A percentile compares a stretch with the other conserved stretches of the same genome.
Evolutionary conservation across 495 filamentous ascomycete genomes (phyloP).

Genomic region (Friedmanniomyces simplex): DNA sequence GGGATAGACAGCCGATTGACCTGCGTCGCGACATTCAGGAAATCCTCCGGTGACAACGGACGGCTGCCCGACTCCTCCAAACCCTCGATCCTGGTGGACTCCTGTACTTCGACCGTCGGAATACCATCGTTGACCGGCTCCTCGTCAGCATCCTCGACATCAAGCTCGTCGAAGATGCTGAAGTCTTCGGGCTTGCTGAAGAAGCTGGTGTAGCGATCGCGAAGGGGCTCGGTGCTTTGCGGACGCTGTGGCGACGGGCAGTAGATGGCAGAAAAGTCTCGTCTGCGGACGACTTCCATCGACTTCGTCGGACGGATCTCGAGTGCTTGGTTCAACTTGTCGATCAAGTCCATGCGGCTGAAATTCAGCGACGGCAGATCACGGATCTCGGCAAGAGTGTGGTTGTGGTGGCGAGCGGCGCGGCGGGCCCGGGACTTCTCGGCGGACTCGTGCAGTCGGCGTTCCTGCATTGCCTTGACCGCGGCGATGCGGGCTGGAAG

Average conservation of each 20-base stretch:
- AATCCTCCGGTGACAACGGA: constrained; percentile 25
- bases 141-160: constrained; percentile 3
- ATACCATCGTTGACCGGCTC: not conserved
- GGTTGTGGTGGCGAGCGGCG: constrained; percentile 19
- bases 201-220: constrained; percentile 31
- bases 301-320: constrained; percentile 24
- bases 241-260: constrained; percentile 23
- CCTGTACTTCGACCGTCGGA: constrained; percentile 14
- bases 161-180: constrained; percentile 1
- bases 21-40: constrained; percentile 25
- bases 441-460: constrained; percentile 19
- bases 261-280: constrained; percentile 21
- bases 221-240: constrained; percentile 23
- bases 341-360: constrained; percentile 31
- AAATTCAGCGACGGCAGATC: constrained; percentile 33
- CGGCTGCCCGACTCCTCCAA: constrained; percentile 7
- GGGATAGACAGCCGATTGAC: constrained; percentile 32
- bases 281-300: constrained; percentile 19
- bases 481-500: constrained; percentile 22
- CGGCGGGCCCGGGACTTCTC: constrained; percentile 19
- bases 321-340: constrained; percentile 30
- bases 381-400: constrained; percentile 23
- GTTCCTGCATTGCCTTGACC: constrained; percentile 23
- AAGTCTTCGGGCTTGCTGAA: constrained; percentile 29
- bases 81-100: constrained; percentile 8